Evolutionary conservation across 2,329 filamentous ascomycete genomes (phyloP).

Genomic region (Colletotrichum musae): DNA sequence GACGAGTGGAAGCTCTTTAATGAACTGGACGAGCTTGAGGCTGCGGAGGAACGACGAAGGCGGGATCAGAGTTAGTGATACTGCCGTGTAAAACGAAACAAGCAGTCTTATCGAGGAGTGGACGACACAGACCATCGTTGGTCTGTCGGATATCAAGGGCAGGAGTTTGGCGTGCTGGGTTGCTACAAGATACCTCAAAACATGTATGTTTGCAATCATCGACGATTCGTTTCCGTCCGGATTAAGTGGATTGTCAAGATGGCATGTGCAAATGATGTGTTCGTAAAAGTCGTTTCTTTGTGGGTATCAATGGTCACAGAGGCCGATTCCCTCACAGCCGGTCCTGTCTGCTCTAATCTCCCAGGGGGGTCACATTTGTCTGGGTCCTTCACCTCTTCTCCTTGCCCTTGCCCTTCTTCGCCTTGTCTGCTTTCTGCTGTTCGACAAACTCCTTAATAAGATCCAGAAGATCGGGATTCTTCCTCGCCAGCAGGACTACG

Average conservation of each 20-base stretch:
- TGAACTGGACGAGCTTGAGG: conserved; percentile 49
- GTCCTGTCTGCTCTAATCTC: neutral
- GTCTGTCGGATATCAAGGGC: neutral
- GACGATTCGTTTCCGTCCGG: neutral
- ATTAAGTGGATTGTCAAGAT: no score
- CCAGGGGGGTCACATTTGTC: no score
- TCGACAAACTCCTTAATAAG: conserved; percentile 82
- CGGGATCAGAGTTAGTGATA: conserved; percentile 4
- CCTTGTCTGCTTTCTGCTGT: conserved; percentile 63
- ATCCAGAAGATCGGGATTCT: conserved; percentile 86
- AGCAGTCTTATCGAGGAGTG: neutral
- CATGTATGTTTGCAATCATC: neutral
- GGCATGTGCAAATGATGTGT: neutral
- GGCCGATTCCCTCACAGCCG: neutral
- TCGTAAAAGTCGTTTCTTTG: neutral
- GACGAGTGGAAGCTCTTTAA: conserved; percentile 56
- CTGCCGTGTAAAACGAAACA: neutral
- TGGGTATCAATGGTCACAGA: conserved; percentile 29
- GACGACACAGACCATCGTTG: neutral
- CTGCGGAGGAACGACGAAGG: conserved; percentile 29
- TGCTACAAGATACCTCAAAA: conserved; percentile 21
- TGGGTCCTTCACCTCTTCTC: conserved; percentile 5
- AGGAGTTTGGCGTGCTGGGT: conserved; percentile 11
- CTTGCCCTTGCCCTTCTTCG: conserved; percentile 39
- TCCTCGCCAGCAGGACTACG: conserved; percentile 86